These are phyloP conservation scores for Gracilaria domingensis DNA, from an alignment of 23 red algal genomes.

Conservation along the genomic window DNA sequence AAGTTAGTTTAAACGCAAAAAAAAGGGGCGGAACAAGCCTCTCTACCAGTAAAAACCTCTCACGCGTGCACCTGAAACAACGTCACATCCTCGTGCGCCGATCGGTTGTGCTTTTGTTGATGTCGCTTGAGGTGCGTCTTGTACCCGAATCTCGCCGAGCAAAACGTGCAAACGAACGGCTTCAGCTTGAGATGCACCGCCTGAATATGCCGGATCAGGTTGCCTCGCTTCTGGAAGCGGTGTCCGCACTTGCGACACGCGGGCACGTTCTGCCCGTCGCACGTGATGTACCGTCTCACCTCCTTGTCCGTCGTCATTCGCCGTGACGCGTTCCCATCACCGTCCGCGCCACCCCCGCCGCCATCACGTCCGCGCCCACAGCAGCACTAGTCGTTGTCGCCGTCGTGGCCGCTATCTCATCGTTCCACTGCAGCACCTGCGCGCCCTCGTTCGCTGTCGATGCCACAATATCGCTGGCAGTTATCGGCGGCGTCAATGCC, in stretches of 20 bases:
- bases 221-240: conserved; percentile 55
- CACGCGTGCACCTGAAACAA: conserved; percentile 15
- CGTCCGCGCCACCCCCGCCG: not conserved
- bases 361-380: not conserved
- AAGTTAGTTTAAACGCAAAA: not conserved
- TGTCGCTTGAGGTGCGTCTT: conserved; percentile 74
- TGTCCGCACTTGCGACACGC: conserved; percentile 39
- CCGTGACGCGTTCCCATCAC: not conserved
- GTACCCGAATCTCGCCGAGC: conserved; percentile 61
- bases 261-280: conserved; percentile 26
- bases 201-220: conserved; percentile 64
- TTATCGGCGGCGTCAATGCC: not conserved
- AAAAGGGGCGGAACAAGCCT: no score
- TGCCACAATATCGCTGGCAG: not conserved
- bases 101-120: conserved; percentile 15
- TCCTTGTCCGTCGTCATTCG: conserved; percentile 1
- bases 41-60: not conserved
- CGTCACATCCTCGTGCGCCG: not conserved
- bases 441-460: not conserved
- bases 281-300: conserved; percentile 27
- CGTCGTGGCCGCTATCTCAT: no score
- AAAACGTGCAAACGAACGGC: conserved; percentile 54
- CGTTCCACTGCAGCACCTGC: no score
- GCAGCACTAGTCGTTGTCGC: no score
- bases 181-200: conserved; percentile 77